These are phyloP conservation scores for Blastomyces percursus DNA, from an alignment of 2,329 filamentous ascomycete genomes.

Conservation along the genomic window DNA sequence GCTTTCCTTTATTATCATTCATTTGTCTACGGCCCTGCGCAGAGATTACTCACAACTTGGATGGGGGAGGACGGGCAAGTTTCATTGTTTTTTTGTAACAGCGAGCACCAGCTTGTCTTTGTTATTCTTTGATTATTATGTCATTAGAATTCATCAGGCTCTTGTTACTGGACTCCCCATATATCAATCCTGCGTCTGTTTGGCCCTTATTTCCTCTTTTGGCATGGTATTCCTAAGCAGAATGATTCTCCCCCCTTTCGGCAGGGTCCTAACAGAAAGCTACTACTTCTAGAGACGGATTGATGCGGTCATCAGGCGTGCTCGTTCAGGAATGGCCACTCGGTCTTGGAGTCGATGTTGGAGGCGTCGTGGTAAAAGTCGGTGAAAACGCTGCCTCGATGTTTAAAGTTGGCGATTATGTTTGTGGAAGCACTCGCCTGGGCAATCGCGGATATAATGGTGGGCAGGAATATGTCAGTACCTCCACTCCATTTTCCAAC, in stretches of 20 bases:
- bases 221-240: neutral
- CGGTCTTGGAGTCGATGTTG: constrained; percentile 21
- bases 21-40: neutral
- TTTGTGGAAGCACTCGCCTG: constrained; percentile 24
- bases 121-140: neutral
- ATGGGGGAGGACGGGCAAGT: neutral
- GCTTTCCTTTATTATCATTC: neutral
- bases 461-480: constrained; percentile 21
- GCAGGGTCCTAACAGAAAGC: neutral
- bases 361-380: constrained; percentile 22
- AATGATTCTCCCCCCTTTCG: neutral
- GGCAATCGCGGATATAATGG: constrained; percentile 18
- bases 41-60: neutral
- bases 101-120: neutral
- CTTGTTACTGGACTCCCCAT: neutral
- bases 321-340: constrained; percentile 24
- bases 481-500: too few relatives aligned
- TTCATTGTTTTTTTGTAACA: neutral
- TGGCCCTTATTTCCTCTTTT: neutral
- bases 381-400: constrained; percentile 20
- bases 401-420: constrained; percentile 23
- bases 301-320: constrained; percentile 19
- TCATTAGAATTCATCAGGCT: neutral
- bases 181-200: too few relatives aligned
- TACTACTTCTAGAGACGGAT: constrained; percentile 16